Conservation (phyloP, 2,329 filamentous ascomycete genomes). For the Pseudogymnoascus sp. region DNA sequence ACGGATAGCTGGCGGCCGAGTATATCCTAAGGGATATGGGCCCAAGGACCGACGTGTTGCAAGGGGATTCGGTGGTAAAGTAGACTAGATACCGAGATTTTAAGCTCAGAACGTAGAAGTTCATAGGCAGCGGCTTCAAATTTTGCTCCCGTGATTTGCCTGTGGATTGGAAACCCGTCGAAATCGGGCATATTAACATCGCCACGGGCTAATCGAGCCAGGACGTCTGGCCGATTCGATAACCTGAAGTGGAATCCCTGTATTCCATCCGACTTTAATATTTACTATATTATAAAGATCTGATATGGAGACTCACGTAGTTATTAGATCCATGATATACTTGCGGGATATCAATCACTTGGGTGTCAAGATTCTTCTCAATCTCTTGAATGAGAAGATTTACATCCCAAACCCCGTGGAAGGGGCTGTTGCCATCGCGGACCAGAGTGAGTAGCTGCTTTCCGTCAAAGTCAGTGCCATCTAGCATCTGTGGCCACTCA, state of each 20-base stretch:
- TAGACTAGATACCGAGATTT: slow-evolving; percentile 18
- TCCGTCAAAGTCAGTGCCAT: slow-evolving; percentile 14
- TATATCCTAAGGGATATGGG: slow-evolving; percentile 9
- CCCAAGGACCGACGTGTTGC: slow-evolving; percentile 10
- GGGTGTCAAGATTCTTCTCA: slow-evolving; percentile 19
- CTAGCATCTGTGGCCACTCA: background rate
- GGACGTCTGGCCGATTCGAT: slow-evolving; percentile 18
- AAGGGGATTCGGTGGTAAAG: slow-evolving; percentile 19
- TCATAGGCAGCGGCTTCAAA: slow-evolving; percentile 20
- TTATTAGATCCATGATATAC: slow-evolving; percentile 24
- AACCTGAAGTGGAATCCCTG: slow-evolving; percentile 18
- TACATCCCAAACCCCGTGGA: slow-evolving; percentile 22
- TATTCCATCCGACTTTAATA: background rate
- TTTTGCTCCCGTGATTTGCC: slow-evolving; percentile 17
- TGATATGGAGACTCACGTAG: slow-evolving; percentile 20
- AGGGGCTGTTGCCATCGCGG: slow-evolving; percentile 22
- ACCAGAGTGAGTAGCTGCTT: slow-evolving; percentile 15
- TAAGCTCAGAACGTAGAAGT: slow-evolving; percentile 17
- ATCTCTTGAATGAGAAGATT: slow-evolving; percentile 25
- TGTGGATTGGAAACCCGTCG: slow-evolving; percentile 14
- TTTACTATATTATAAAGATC: background rate
- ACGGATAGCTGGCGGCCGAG: background rate
- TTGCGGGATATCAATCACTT: slow-evolving; percentile 23
- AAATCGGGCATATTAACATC: slow-evolving; percentile 19
- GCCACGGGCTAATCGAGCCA: slow-evolving; percentile 19